Evolutionary conservation across 768 basidiomycete species (phyloP).

Genomic region (Panus rudis): DNA sequence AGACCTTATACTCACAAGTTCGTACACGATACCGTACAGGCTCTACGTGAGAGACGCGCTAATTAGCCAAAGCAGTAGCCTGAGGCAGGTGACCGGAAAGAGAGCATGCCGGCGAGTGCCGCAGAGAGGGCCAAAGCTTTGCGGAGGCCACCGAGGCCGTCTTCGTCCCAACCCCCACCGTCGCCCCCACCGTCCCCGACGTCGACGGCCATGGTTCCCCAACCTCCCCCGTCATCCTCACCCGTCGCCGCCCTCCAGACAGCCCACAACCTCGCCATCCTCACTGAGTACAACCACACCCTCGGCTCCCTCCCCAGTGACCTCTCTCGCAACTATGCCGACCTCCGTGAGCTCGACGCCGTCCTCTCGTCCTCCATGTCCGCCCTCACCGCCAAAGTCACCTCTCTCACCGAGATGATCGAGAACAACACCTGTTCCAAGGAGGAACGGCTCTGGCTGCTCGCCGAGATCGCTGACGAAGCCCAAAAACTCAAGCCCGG

Average conservation of each 20-base stretch:
- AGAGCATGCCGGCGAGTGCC: no score
- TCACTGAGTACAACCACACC: constrained; percentile 83
- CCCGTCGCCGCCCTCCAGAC: constrained; percentile 18
- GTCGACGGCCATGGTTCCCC: constrained; percentile 11
- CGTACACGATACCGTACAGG: no score
- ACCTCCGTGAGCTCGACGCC: constrained; percentile 97
- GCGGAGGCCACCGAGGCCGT: constrained; percentile 8
- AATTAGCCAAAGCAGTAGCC: no score
- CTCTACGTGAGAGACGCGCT: no score
- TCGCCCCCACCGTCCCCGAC: neutral
- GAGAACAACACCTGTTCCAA: constrained; percentile 51
- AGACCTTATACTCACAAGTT: no score
- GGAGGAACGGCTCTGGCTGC: constrained; percentile 76
- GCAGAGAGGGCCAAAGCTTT: constrained; percentile 3
- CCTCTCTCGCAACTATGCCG: constrained; percentile 89
- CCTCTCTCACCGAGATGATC: constrained; percentile 67
- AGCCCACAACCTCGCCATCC: constrained; percentile 56
- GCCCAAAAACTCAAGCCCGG: constrained; percentile 86
- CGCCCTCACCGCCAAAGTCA: constrained; percentile 75
- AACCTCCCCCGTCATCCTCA: constrained; percentile 2
- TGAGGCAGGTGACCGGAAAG: no score
- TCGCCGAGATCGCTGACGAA: constrained; percentile 93
- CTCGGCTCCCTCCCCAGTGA: constrained; percentile 92
- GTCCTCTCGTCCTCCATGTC: constrained; percentile 87
- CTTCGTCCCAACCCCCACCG: neutral